Evolutionary conservation across 768 basidiomycete genomes (phyloP), one percentile per base, ranked within the genome.

Genomic region (Russula foetens): DNA sequence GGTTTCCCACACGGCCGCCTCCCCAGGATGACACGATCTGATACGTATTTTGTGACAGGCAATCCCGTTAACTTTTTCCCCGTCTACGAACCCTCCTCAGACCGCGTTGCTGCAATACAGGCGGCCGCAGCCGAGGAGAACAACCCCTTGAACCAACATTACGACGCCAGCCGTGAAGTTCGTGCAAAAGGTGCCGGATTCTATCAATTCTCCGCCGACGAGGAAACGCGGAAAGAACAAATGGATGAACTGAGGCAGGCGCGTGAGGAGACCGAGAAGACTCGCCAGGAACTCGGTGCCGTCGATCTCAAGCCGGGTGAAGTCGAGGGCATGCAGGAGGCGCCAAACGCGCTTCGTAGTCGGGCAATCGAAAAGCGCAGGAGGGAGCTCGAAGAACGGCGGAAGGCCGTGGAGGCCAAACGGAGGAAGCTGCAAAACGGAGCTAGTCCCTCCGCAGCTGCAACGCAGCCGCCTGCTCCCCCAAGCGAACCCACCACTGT

Each of bases 171-270:
- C 0, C 75, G 73, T 53, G 96, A 99, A 73, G 85, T 89, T 21
- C 89, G 97, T 17, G 83, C 88, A 14, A 88, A 86, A 71, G 97
- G 90, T 46, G 95, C 96, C 1, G 94, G 84, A 1, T 92, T 89
- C 73, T 97, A 96, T 71, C 88, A 91, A 70, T 95, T 98, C 72
- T 91, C 92, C 14, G 80, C 71, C 3, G 92, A 97, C 66, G 91
- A 93, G 68, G 88, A 90, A 64, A 83, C 81, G 29, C 79, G 97
- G 45, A 75, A 75, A 64, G 75, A 76, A 52, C 86, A 98, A 71
- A 90, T 95, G 92, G 90, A 90, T 58, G 89, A 88, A 57, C 75
- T 98, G 14, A 82, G 79, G 59, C 70, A 74, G 4, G 79, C 79
- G 2, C 77, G 92, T 45, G 78, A 81, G 48, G 90, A 94, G 70